These are phyloP conservation scores for Domatiomyces catenatus DNA, from an alignment of 2,329 filamentous ascomycete genomes.

Conservation along the genomic window DNA sequence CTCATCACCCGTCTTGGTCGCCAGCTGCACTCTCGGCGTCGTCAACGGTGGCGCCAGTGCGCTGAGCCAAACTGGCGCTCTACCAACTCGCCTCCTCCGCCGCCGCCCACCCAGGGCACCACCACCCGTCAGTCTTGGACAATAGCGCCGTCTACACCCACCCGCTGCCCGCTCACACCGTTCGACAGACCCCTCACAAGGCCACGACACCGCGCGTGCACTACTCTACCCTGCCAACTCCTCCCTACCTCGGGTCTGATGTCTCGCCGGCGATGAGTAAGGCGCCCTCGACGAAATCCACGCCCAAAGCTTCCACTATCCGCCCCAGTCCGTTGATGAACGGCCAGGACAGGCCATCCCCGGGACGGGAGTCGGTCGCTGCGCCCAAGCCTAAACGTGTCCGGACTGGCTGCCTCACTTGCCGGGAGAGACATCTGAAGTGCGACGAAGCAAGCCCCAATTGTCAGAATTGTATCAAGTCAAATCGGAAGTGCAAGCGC, in stretches of 20 bases:
- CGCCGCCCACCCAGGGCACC: slow-evolving; percentile 4
- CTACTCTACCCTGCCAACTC: slow-evolving; percentile 7
- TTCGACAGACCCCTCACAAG: neutral
- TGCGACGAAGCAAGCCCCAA: slow-evolving; percentile 60
- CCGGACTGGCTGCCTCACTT: slow-evolving; percentile 80
- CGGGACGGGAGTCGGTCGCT: slow-evolving; percentile 2
- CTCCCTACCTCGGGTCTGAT: slow-evolving; percentile 13
- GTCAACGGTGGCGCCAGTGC: neutral
- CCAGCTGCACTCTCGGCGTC: neutral
- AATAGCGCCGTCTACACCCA: slow-evolving; percentile 2
- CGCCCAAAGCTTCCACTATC: slow-evolving; percentile 10
- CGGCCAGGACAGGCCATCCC: slow-evolving; percentile 4
- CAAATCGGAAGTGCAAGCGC: slow-evolving; percentile 68
- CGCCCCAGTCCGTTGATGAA: slow-evolving; percentile 6
- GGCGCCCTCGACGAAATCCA: slow-evolving; percentile 13
- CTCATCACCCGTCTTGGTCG: neutral
- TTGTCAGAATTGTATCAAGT: slow-evolving; percentile 74
- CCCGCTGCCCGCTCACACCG: neutral
- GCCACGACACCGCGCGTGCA: neutral
- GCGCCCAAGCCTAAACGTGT: slow-evolving; percentile 60
- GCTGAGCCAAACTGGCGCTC: slow-evolving; percentile 12
- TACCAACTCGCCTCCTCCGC: slow-evolving; percentile 2
- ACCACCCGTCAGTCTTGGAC: neutral
- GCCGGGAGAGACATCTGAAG: slow-evolving; percentile 76
- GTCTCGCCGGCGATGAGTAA: slow-evolving; percentile 8